Evolutionary conservation across 768 basidiomycete species (phyloP).

Genomic region (Pleurotus citrinopileatus): DNA sequence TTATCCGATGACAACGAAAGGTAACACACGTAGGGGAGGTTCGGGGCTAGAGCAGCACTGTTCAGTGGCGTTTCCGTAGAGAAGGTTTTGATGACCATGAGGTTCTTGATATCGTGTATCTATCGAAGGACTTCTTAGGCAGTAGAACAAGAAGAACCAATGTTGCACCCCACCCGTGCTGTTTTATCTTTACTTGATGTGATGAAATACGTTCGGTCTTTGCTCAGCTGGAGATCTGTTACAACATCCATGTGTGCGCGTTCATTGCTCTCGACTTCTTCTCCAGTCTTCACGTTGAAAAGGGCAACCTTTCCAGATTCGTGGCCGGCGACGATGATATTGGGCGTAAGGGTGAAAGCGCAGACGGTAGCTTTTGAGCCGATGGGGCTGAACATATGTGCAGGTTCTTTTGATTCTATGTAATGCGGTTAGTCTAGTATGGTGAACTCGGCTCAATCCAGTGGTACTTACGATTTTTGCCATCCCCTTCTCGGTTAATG

Average conservation of each 20-base stretch:
- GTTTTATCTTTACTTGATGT: slow-evolving; percentile 97
- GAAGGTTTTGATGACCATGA: slow-evolving; percentile 91
- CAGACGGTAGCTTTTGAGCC: slow-evolving; percentile 98
- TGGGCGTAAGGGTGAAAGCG: slow-evolving; percentile 78
- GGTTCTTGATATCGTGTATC: slow-evolving; percentile 87
- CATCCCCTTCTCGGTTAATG: slow-evolving; percentile 82
- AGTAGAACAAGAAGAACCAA: background rate
- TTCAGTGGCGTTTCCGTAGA: slow-evolving; percentile 94
- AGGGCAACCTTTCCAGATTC: slow-evolving; percentile 94
- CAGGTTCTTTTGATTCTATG: slow-evolving; percentile 74
- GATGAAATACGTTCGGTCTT: slow-evolving; percentile 91
- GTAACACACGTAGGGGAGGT: slow-evolving; percentile 72
- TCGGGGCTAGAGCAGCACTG: slow-evolving; percentile 83
- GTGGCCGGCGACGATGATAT: slow-evolving; percentile 88
- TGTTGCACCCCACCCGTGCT: slow-evolving; percentile 63
- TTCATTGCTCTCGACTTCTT: slow-evolving; percentile 81
- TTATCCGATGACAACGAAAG: background rate
- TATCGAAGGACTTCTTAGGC: slow-evolving; percentile 21
- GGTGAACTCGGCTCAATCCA: background rate
- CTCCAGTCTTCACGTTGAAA: slow-evolving; percentile 85
- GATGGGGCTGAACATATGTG: slow-evolving; percentile 78
- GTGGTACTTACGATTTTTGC: slow-evolving; percentile 67
- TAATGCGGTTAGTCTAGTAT: slow-evolving; percentile 3
- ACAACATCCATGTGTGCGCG: slow-evolving; percentile 84
- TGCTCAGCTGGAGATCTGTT: slow-evolving; percentile 89